Evolutionary conservation across 1,284 basidiomycete species (phyloP), one percentile per base, ranked within the genome.

Genomic region (Ceratobasidium sp.): DNA sequence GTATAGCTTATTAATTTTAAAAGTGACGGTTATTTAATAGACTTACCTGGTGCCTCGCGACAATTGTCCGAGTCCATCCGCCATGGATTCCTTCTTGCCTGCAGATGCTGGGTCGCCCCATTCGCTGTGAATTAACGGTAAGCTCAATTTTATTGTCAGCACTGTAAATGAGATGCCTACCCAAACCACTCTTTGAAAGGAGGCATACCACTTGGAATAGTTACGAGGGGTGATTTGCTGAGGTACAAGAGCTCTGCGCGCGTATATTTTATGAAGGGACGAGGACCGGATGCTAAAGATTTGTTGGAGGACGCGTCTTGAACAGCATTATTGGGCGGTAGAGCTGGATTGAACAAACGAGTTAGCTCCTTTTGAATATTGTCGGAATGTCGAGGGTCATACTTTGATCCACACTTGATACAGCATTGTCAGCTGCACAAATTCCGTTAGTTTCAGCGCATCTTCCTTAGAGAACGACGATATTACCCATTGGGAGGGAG

Each of bases 121-220:
- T n/a, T 52, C 55, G n/a, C 52, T 58, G 34, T 15, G 20, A 70
- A 54, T 32, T 29, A 27, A 49, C 52, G 31, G 89, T 73, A 84
- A 80, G 82, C 81, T 88, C 87, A 75, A 82, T 77, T 76, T 86
- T 81, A 79, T 77, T 72, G 47, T 58, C 34, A 70, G 29, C 35
- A 53, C 62, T 72, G 43, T 71, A 53, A 69, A 72, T 74, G 74
- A 70, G 78, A 72, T 73, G 79, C 87, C 72, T 78, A 94, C 92
- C 93, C 93, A 79, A 93, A 94, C 93, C 93, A 94, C 53, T 89
- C 86, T 79, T 88, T 92, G 68, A 94, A 80, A 49, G 85, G 79
- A 57, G 92, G 92, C 92, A 94, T 93, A 73, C 84, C 84, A 71
- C 80, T 76, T 5, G 93, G 93, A 52, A 82, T 80, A 70, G 83